Conservation (phyloP, 805 yeast genomes). For the Dipodascus geniculatus region DNA sequence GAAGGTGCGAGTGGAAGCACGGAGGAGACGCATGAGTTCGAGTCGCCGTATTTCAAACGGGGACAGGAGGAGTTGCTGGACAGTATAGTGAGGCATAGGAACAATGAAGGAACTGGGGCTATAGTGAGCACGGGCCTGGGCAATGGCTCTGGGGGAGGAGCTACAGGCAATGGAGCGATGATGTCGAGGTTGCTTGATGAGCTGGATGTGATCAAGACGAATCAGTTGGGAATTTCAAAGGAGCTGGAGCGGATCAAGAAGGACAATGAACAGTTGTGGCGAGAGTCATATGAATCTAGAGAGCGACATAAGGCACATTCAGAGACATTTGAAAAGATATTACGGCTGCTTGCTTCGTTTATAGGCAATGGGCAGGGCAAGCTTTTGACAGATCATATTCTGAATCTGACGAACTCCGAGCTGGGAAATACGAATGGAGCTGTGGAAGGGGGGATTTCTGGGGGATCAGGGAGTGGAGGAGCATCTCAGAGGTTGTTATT, state of each 20-base stretch:
- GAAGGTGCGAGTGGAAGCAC: slow-evolving; percentile 19
- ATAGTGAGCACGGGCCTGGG: background rate
- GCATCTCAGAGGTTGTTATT: background rate
- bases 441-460: background rate
- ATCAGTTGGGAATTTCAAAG: slow-evolving; percentile 72
- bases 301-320: slow-evolving; percentile 81
- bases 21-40: slow-evolving; percentile 86
- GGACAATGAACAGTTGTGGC: slow-evolving; percentile 88
- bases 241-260: slow-evolving; percentile 73
- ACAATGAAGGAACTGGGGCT: background rate
- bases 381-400: slow-evolving; percentile 22
- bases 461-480: background rate
- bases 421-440: too few relatives aligned
- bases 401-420: background rate
- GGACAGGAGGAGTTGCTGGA: slow-evolving; percentile 80
- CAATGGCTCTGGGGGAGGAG: slow-evolving; percentile 23
- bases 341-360: slow-evolving; percentile 76
- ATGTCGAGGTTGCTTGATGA: slow-evolving; percentile 50
- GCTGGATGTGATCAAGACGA: slow-evolving; percentile 60
- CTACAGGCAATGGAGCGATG: slow-evolving; percentile 29
- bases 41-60: slow-evolving; percentile 63
- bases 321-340: slow-evolving; percentile 75
- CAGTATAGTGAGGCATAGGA: slow-evolving; percentile 61
- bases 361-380: slow-evolving; percentile 51
- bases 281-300: slow-evolving; percentile 69